Evolutionary conservation across 2,329 filamentous ascomycete species (phyloP), one percentile per base, ranked within the genome.

Genomic region (Paecilomyces dactylethromorphus): DNA sequence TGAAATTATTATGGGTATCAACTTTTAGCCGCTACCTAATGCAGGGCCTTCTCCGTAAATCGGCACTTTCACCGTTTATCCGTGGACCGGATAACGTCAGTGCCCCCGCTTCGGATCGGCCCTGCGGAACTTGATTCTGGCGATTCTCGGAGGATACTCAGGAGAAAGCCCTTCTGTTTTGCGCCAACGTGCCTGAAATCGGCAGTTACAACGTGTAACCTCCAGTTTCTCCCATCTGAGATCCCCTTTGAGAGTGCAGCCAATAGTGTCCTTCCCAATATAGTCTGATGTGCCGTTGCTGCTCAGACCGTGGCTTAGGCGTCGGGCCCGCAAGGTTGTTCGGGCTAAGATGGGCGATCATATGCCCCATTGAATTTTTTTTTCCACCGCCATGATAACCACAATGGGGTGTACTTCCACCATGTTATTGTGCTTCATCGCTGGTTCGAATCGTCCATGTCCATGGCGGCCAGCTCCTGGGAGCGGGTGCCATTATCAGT

Each of bases 401-500:
- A 52, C 26, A 12, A 24, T 13, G 50, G 22, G n/a, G 13, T 52
- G n/a, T 21, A 11, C 50, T 6, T 52, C 13, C 50, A 52, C 26
- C 26, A 29, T 8, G 50, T 29, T 24, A 24, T 52, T 24, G 50
- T 15, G 21, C 11, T 24, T 26, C 33, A 56, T 45, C 54, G 55
- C 11, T 57, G 45, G 35, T 60, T 56, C 22, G 56, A 73, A 55
- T 68, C 68, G 56, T 81, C 76, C 64, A 81, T 74, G 64, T 80
- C 78, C 61, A 77, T 69, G 58, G 64, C 60, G 12, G 69, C 65
- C 12, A 66, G 71, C 66, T 65, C 69, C 35, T 45, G 51, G 58
- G 76, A 61, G 62, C 74, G 72, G 60, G 72, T 66, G 63, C 84
- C 84, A 72, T 92, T 92, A 71, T 92, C 87, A 32, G 85, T 87